These are phyloP conservation scores for Paratrypanosoma confusum DNA, from an alignment of 208 protist species.

Conservation along the genomic window DNA sequence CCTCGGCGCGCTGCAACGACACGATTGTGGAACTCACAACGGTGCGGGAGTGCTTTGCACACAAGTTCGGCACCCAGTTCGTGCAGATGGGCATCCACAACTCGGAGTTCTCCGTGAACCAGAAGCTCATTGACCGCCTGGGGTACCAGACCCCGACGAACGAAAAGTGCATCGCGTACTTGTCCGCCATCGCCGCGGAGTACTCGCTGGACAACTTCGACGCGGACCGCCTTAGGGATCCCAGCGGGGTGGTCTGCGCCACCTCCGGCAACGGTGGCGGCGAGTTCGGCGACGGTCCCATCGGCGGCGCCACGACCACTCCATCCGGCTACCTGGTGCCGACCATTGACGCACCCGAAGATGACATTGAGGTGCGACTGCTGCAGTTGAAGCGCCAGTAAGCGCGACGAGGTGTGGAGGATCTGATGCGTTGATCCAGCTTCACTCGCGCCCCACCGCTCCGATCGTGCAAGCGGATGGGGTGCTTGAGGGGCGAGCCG, in stretches of 20 bases:
- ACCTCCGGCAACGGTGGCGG: constrained; percentile 18
- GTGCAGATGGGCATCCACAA: constrained; percentile 69
- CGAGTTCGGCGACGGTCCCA: constrained; percentile 7
- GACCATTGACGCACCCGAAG: constrained; percentile 27
- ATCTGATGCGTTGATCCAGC: no score
- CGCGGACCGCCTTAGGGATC: constrained; percentile 48
- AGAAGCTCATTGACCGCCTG: constrained; percentile 74
- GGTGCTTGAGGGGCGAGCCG: no score
- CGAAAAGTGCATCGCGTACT: constrained; percentile 73
- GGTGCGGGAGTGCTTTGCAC: constrained; percentile 64
- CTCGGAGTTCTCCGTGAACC: constrained; percentile 81
- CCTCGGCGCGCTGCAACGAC: constrained; percentile 50
- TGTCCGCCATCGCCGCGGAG: constrained; percentile 68
- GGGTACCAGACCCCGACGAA: constrained; percentile 60
- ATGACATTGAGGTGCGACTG: constrained; percentile 54
- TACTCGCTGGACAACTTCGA: constrained; percentile 69
- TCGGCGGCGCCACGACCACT: constrained; percentile 20
- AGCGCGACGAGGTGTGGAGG: no score
- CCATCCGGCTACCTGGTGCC: constrained; percentile 60
- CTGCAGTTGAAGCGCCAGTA: constrained; percentile 52
- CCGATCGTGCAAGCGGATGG: no score
- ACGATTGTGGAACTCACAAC: constrained; percentile 54
- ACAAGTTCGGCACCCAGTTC: constrained; percentile 81
- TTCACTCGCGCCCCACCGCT: no score
- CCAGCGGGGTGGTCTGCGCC: constrained; percentile 48